Percentiles rank a stretch among this genome's conserved stretches.
Evolutionary conservation across 2,329 filamentous ascomycete species (phyloP).

Genomic region (Aspergillus brunneoviolaceus): DNA sequence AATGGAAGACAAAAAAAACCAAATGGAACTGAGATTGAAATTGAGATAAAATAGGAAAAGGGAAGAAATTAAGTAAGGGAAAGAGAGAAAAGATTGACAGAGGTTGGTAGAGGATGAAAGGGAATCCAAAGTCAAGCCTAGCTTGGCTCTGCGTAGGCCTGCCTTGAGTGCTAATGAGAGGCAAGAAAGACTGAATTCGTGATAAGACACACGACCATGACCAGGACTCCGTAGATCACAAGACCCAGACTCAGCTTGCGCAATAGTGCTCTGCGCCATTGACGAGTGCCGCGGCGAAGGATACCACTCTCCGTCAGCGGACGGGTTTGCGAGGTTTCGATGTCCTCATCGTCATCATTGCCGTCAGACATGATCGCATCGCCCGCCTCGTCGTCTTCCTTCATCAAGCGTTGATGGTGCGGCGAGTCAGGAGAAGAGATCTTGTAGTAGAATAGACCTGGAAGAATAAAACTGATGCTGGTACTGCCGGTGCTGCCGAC

Average conservation of each 20-base stretch:
- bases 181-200: constrained; percentile 81
- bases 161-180: constrained; percentile 52
- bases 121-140: not conserved
- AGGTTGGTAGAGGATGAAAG: not conserved
- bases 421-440: constrained; percentile 87
- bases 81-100: not conserved
- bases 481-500: constrained; percentile 94
- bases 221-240: constrained; percentile 76
- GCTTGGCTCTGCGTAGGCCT: not conserved
- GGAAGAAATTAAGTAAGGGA: not conserved
- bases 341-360: constrained; percentile 32
- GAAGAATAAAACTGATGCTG: constrained; percentile 94
- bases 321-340: constrained; percentile 40
- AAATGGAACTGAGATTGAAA: not conserved
- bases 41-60: not conserved
- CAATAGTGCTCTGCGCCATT: constrained; percentile 63
- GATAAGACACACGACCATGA: constrained; percentile 84
- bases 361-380: constrained; percentile 52
- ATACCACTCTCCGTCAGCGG: constrained; percentile 56
- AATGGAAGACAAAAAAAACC: not conserved
- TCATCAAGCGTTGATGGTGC: constrained; percentile 80
- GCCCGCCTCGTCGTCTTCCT: constrained; percentile 78
- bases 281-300: constrained; percentile 62
- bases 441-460: constrained; percentile 97
- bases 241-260: constrained; percentile 72